Evolutionary conservation across 2,329 filamentous ascomycete genomes (phyloP).

Genomic region (Sporothrix luriei): DNA sequence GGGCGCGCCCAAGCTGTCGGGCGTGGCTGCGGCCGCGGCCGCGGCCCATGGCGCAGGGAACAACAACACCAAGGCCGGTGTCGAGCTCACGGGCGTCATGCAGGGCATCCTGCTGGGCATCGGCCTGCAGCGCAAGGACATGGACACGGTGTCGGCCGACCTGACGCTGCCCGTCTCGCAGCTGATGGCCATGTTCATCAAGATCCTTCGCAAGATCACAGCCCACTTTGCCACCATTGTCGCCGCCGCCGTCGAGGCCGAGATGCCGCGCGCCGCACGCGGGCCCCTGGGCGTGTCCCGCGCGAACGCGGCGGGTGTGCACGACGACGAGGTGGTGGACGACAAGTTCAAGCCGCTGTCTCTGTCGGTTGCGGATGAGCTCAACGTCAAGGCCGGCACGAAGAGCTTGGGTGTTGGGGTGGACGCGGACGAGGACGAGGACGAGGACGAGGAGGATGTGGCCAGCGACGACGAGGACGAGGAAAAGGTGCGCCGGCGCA

Average conservation of each 20-base stretch:
- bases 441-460: constrained; percentile 73
- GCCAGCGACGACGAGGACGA: constrained; percentile 76
- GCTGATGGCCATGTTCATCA: constrained; percentile 94
- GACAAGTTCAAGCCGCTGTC: constrained; percentile 71
- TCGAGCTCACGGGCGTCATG: constrained; percentile 80
- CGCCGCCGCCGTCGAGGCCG: constrained; percentile 69
- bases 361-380: constrained; percentile 73
- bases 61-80: constrained; percentile 41
- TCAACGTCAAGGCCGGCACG: constrained; percentile 51
- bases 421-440: constrained; percentile 66
- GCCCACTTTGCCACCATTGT: constrained; percentile 75
- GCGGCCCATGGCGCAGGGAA: not conserved
- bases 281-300: constrained; percentile 61
- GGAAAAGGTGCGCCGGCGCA: constrained; percentile 68
- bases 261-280: constrained; percentile 57
- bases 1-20: constrained; percentile 43
- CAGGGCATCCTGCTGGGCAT: constrained; percentile 85
- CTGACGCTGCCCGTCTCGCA: constrained; percentile 73
- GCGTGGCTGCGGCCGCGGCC: constrained; percentile 15
- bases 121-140: constrained; percentile 84
- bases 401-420: constrained; percentile 46
- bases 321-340: constrained; percentile 69
- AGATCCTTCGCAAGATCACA: constrained; percentile 86
- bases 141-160: constrained; percentile 80
- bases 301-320: constrained; percentile 63